Conservation (phyloP, 345 rosid species). For the Sisymbrium altissimum region DNA sequence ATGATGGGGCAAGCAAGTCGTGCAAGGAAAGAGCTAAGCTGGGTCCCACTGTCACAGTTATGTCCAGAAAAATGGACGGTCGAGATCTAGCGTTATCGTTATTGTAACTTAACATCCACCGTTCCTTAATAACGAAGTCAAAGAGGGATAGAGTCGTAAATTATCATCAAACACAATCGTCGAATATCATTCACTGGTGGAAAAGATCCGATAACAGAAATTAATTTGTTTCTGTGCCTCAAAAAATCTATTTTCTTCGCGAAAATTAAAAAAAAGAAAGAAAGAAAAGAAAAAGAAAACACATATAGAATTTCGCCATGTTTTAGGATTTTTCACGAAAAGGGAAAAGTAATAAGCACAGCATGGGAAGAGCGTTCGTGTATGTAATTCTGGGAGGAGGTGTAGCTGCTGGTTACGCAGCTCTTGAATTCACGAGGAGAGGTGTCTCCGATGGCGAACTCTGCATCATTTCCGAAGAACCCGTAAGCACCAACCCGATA, state of each 20-base stretch:
- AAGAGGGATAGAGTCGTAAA: conserved; percentile 1
- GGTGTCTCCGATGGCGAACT: conserved; percentile 84
- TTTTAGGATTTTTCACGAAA: not conserved
- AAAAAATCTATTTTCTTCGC: not conserved
- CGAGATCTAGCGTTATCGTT: not conserved
- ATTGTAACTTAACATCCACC: not conserved
- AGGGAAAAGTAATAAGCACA: not conserved
- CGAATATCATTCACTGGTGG: conserved; percentile 24
- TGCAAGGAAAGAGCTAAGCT: conserved; percentile 28
- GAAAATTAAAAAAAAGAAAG: not conserved
- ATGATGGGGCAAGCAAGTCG: conserved; percentile 26
- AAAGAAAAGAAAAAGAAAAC: not conserved
- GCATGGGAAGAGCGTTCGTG: conserved; percentile 94
- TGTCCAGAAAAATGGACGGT: not conserved
- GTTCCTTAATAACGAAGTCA: not conserved
- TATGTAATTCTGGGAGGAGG: conserved; percentile 97
- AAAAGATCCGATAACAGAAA: conserved; percentile 25
- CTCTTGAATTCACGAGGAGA: conserved; percentile 80
- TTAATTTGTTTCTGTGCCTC: conserved; percentile 10
- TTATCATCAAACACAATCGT: not conserved
- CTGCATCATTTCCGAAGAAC: conserved; percentile 90
- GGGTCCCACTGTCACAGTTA: not conserved
- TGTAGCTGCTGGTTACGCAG: conserved; percentile 95
- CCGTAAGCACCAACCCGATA: conserved; percentile 41
- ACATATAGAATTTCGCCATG: conserved; percentile 13